These are phyloP conservation scores for Secale cereale DNA, from an alignment of 176 grass and related monocot genomes.

Conservation along the genomic window DNA sequence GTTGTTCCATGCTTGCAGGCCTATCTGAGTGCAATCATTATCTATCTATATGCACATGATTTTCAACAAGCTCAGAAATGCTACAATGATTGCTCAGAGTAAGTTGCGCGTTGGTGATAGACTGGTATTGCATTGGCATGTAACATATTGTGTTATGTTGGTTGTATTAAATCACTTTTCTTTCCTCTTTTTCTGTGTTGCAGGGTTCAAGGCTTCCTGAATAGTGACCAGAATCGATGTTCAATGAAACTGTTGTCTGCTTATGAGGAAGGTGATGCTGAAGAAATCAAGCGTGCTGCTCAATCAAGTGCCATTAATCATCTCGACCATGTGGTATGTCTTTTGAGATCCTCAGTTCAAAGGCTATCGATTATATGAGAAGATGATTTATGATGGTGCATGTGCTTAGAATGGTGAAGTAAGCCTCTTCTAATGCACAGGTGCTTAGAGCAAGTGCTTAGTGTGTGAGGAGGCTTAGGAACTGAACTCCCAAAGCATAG, in stretches of 20 bases:
- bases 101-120: slow-evolving; percentile 28
- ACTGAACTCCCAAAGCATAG: no score
- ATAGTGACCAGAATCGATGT: slow-evolving; percentile 79
- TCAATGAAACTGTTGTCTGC: slow-evolving; percentile 76
- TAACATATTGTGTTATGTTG: slow-evolving; percentile 5
- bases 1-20: slow-evolving; percentile 49
- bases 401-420: not conserved
- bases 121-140: not conserved
- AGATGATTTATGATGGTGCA: not conserved
- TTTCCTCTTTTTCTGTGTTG: slow-evolving; percentile 9
- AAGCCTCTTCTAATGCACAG: no score
- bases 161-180: not conserved
- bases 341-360: not conserved
- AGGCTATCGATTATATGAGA: not conserved
- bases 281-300: slow-evolving; percentile 77
- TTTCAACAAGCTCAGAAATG: slow-evolving; percentile 99
- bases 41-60: slow-evolving; percentile 96
- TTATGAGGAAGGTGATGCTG: slow-evolving; percentile 81
- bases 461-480: no score
- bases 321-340: slow-evolving; percentile 87
- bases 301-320: slow-evolving; percentile 76
- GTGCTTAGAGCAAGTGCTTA: no score
- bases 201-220: slow-evolving; percentile 86
- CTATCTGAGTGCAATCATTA: slow-evolving; percentile 88
- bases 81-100: slow-evolving; percentile 98